Evolutionary conservation across 805 yeast species (phyloP), one percentile per base, ranked within the genome.

Genomic region (Scheffersomyces ergatensis): DNA sequence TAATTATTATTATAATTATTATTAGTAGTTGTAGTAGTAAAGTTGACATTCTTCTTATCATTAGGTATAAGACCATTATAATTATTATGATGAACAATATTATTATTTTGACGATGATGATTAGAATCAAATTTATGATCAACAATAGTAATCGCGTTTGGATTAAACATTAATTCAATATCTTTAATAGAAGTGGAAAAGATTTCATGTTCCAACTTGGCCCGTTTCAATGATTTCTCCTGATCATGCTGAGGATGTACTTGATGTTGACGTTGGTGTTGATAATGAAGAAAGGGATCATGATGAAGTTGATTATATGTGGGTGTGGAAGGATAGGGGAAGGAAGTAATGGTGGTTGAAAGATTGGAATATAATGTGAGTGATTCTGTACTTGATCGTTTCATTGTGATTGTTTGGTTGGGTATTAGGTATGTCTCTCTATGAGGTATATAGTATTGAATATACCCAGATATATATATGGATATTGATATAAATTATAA

Each of bases 121-220:
- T 19, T 19, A 13, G 6, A 20, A 33, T 19, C 14, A 17, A 13
- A 13, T 7, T n/a, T 13, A 19, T 18, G 5, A 9, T 31, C 5
- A 18, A 9, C 17, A 8, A 9, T 17, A 9, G 9, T 7, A 9
- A 7, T 9, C 9, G 5, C 14, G 5, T 23, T 12, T 3, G 17
- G 17, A 25, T 11, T 37, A 29, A 55, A 50, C 58, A 56, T 55
- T 17, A 45, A 37, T 36, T 55, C 58, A 6, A 56, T 56, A 37
- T 56, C 61, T 33, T 48, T 42, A 27, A 56, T 53, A 15, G 58
- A 51, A 19, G 50, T 53, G 37, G 55, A 51, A 25, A 55, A 52
- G 30, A 56, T 54, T 39, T 55, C 58, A 19, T 49, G 42, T 33
- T 55, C 58, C 14, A 55, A 37, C 33, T 44, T 47, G 13, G 50